phyloP scores from a whole-genome alignment of 2,329 filamentous ascomycete genomes.

The Diplodia seriata region DNA sequence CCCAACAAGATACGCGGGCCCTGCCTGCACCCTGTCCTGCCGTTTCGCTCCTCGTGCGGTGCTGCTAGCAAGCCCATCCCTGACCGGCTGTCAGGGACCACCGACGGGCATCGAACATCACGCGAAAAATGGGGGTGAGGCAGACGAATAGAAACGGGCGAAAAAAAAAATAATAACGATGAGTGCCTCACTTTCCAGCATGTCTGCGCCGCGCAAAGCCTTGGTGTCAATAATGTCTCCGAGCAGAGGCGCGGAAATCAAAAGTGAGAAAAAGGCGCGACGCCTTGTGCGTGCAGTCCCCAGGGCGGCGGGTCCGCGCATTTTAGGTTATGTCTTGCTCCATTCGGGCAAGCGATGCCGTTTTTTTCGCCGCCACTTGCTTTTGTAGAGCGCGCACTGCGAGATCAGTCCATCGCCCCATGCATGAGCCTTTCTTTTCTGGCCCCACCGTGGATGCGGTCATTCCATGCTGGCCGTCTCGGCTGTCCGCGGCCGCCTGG shows the following conservation, averaged over 20 bases:
- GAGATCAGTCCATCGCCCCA: constrained; percentile 27
- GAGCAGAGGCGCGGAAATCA: constrained; percentile 2
- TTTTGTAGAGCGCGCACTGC: constrained; percentile 12
- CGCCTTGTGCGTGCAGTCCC: constrained; percentile 10
- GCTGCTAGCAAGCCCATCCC: constrained; percentile 20
- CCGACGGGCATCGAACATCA: constrained; percentile 12
- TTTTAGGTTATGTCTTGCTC: constrained; percentile 11
- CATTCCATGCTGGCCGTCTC: constrained; percentile 17
- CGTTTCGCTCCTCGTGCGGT: constrained; percentile 13
- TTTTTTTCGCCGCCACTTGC: constrained; percentile 14
- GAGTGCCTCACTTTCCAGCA: constrained; percentile 2
- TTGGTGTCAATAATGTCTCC: constrained; percentile 15
- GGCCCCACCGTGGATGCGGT: constrained; percentile 17
- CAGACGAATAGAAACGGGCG: not conserved
- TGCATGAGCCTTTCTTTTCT: constrained; percentile 4
- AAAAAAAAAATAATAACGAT: not conserved
- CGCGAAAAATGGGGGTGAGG: not conserved
- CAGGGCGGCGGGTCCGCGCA: constrained; percentile 18
- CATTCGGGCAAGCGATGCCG: constrained; percentile 20
- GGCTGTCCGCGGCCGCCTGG: constrained; percentile 5
- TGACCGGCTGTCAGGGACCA: constrained; percentile 19
- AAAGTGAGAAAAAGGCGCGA: not conserved
- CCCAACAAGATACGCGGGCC: constrained; percentile 28
- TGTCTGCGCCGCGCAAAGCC: not conserved
- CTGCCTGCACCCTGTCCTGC: constrained; percentile 20